Base-by-base conservation (phyloP, 1,284 basidiomycete genomes). In the Pulveroboletus ridleyi region DNA sequence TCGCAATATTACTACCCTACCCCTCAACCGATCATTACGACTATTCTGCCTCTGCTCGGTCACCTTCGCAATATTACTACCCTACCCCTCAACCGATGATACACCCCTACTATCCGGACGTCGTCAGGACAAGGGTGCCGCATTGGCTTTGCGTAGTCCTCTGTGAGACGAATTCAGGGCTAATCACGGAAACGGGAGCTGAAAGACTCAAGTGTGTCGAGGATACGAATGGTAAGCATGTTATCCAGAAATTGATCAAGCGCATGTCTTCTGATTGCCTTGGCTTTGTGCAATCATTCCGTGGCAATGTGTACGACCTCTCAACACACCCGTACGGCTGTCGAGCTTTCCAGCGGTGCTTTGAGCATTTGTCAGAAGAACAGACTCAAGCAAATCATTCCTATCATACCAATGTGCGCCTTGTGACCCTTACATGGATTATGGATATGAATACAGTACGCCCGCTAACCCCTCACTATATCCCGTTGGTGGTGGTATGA, bases 161-260 rank as follows among this genome's bases (percentile, higher is more conserved):
- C 75, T 93, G 41, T 78, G 98, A 63, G 94, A 96, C 67, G 93
- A 96, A 66, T 98, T 96, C 78, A 86, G 95, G 65, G 84, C 87
- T 49, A 92, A 92, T 82, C 87, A 44, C 84, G 88, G 65, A 89
- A 88, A 70, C 96, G 95, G 94, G 89, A 93, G 68, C 80, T 97
- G 17, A 81, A 83, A 76, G 95, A 39, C 82, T 98, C 66, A 87
- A 89, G 72, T 97, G 95, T 72, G 95, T 98, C 64, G 92, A 93
- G 75, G 95, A 98, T 71, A 89, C 93, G 41, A 98, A 99, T 72
- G 96, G 95, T 62, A 99, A 99, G 74, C 97, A 99, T 79, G 97
- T 98, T 55, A 85, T 94, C 56, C 93, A 96, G 80, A 95, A 95
- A 72, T 81, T 96, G 64, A 88, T 98, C 64, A 89, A 95, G 71